These are phyloP conservation scores for Neonectria faginata DNA, from an alignment of 2,329 filamentous ascomycete species.

Conservation along the genomic window DNA sequence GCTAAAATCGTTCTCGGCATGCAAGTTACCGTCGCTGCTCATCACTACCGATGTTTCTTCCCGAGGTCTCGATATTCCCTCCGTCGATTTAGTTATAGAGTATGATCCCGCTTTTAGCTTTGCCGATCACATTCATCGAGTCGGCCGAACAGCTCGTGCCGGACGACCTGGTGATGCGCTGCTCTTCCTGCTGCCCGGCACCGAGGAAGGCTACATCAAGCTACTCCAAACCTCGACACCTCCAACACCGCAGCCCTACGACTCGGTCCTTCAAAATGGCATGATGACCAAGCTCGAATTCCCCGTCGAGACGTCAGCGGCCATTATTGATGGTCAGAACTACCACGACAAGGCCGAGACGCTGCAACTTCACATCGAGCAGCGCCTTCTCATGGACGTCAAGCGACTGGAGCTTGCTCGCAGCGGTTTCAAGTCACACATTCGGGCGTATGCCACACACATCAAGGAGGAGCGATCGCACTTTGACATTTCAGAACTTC, in stretches of 20 bases:
- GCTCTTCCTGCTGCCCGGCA: slow-evolving; percentile 90
- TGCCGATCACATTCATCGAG: slow-evolving; percentile 93
- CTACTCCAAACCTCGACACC: slow-evolving; percentile 69
- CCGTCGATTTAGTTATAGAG: slow-evolving; percentile 94
- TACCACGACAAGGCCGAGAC: slow-evolving; percentile 66
- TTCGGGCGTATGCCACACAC: slow-evolving; percentile 95
- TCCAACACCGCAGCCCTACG: slow-evolving; percentile 63
- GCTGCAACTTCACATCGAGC: slow-evolving; percentile 70
- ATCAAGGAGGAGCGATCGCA: slow-evolving; percentile 84
- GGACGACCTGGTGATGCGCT: slow-evolving; percentile 87
- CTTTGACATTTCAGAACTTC: slow-evolving; percentile 92
- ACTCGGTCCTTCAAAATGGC: slow-evolving; percentile 72
- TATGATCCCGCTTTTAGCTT: slow-evolving; percentile 96
- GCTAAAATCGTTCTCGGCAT: slow-evolving; percentile 80
- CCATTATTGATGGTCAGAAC: slow-evolving; percentile 55
- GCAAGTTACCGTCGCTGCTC: slow-evolving; percentile 81
- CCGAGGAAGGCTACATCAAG: slow-evolving; percentile 90
- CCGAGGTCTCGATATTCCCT: slow-evolving; percentile 93
- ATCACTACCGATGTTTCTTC: slow-evolving; percentile 97
- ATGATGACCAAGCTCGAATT: slow-evolving; percentile 71
- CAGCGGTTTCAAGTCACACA: slow-evolving; percentile 89
- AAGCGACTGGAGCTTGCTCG: slow-evolving; percentile 83
- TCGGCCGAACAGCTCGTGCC: slow-evolving; percentile 93
- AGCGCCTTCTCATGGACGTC: slow-evolving; percentile 69
- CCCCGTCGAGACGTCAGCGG: slow-evolving; percentile 75